Evolutionary conservation across 1,139 yeast species (phyloP), one percentile per base, ranked within the genome.

Genomic region (Candida labiduridarum): DNA sequence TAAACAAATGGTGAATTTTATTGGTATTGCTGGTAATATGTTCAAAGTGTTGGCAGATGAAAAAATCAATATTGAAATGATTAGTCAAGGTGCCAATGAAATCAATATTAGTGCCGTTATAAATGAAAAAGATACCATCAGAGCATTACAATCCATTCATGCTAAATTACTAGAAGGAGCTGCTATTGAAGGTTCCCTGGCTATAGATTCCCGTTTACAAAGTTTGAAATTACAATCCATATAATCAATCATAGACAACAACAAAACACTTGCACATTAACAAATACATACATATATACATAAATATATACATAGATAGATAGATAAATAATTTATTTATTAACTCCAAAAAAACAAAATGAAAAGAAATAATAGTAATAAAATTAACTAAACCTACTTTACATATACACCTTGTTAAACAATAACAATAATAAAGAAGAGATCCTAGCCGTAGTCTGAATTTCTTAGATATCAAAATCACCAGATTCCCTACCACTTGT

Each of bases 11-110:
- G 94, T 91, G 63, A 96, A 91, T 65, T 83, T 88, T 65, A 89
- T 94, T 56, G 99, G 99, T 65, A 92, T 91, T 64, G 99, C 99
- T 0, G 97, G 98, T 42, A 87, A 90, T 58, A 94, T 94, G 97
- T 94, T 94, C 72, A 86, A 92, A 58, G 90, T 96, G 2, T 76
- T 94, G 60, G 98, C 98, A 4, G 95, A 89, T 63, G 96, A 94
- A 61, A 83, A 82, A 50, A 88, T 94, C 62, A 94, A 94, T 71
- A 91, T 94, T 60, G 99, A 94, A 69, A 94, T 94, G 99, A 94
- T 94, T 64, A 84, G 92, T 50, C 99, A 94, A 76, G 99, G 99
- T 59, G 97, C 99, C 33, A 92, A 94, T 64, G 99, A 94, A 71
- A 94, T 94, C 61, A 94, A 94, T 68, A 94, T 94, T 50, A 89